Conservation (phyloP, 805 yeast species). For the Saccharomycopsis sp. region DNA sequence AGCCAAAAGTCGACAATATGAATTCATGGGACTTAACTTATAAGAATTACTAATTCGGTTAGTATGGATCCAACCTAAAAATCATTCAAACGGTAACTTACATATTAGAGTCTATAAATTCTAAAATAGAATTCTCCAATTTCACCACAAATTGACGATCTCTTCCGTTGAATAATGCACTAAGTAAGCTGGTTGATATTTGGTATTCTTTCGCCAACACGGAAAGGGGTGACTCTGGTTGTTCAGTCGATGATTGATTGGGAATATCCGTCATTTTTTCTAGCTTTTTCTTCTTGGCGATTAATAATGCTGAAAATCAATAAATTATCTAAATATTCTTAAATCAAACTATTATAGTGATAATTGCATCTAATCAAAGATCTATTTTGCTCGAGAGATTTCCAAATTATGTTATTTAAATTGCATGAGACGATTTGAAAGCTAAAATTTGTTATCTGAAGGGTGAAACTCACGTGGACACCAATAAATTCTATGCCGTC, state of each 20-base stretch:
- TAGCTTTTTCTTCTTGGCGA: no score
- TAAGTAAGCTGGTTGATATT: conserved; percentile 30
- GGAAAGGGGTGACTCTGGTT: conserved; percentile 1
- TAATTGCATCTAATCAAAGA: no score
- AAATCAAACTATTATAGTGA: no score
- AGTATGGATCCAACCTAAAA: background rate
- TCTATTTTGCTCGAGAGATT: no score
- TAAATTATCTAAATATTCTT: no score
- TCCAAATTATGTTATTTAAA: no score
- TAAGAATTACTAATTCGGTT: conserved; percentile 27
- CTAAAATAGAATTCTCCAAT: conserved; percentile 41
- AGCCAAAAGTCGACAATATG: conserved; percentile 58
- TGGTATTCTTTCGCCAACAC: conserved; percentile 4
- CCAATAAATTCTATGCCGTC: no score
- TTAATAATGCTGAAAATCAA: no score
- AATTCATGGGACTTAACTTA: conserved; percentile 51
- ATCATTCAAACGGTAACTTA: background rate
- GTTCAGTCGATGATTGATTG: background rate
- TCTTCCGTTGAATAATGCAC: conserved; percentile 36
- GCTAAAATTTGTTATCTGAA: no score
- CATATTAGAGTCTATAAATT: conserved; percentile 37
- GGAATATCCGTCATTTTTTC: no score
- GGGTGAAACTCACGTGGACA: no score
- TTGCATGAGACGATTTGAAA: no score
- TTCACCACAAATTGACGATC: conserved; percentile 45